Evolutionary conservation across 352 stramenopile species (phyloP), one percentile per base, ranked within the genome.

Genomic region (Globisporangium uncinulatum): DNA sequence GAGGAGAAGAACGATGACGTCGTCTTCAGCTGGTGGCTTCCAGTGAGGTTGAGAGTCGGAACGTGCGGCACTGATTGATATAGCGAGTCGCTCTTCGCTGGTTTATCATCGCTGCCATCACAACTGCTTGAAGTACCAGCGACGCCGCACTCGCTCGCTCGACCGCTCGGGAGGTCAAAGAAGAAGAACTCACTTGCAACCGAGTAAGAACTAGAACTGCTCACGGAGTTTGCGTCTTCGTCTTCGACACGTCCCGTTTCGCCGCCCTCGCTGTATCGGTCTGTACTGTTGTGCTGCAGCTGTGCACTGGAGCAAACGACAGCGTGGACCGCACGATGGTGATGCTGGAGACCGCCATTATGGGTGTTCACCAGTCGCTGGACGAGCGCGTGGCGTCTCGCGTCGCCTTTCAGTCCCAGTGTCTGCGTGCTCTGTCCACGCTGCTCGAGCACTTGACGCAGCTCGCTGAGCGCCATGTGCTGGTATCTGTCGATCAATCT

Each of bases 351-450:
- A 14, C 3, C n/a, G 8, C 47, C 20, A 24, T 20, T 9, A 9
- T 58, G 51, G 1, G 57, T 46, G 34, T 72, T 74, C 24, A 79
- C 50, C 29, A 80, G 44, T n/a, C 74, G 61, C 62, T 81, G 71
- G 17, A 73, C 48, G 5, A 84, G 53, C 21, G 74, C 69, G 37
- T 81, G 71, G 11, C 71, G 69, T 36, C 74, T 49, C 17, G 59
- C 69, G 29, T 84, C 74, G 11, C 69, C 71, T 55, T 79, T 79
- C 36, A 81, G 41, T 0, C 71, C 71, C n/a, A 59, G 63, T 1
- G 74, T 79, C 6, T 72, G 67, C 6, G 74, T 84, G 9, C 69
- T 66, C 15, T 81, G 58, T 0, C 56, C 41, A 0, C 67, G 45
- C 4, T 66, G 46, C 31, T 81, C 69, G 19, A 84, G 63, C 10